phyloP scores from a whole-genome alignment of 1,284 basidiomycete species.

The Malassezia furfur region DNA sequence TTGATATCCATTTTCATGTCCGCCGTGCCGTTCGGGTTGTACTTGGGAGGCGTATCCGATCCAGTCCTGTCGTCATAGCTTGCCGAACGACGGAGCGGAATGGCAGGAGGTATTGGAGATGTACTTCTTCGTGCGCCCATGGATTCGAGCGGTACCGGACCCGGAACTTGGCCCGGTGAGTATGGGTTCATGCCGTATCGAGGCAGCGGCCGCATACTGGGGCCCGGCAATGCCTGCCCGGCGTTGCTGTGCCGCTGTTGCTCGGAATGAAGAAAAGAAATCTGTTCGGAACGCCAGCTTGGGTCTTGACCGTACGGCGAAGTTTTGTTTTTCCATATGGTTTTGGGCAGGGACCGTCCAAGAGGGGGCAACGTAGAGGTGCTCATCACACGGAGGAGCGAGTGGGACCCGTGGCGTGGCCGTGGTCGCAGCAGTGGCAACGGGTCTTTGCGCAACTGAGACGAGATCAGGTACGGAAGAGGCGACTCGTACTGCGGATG shows the following conservation, averaged over 20 bases:
- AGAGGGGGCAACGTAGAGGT: not conserved
- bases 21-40: not conserved
- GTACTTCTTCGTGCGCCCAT: not conserved
- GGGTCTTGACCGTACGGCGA: constrained; percentile 7
- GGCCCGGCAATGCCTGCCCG: not conserved
- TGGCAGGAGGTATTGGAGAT: not conserved
- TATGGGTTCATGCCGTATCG: not conserved
- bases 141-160: not conserved
- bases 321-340: not conserved
- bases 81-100: not conserved
- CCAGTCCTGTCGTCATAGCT: not conserved
- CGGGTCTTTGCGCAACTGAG: constrained; percentile 2
- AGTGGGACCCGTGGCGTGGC: not conserved
- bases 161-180: not conserved
- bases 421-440: not conserved
- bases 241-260: not conserved
- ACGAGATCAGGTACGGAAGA: constrained; percentile 13
- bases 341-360: not conserved
- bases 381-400: not conserved
- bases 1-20: not conserved
- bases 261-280: constrained; percentile 9
- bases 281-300: constrained; percentile 8
- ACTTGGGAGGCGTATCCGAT: not conserved
- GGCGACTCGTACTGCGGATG: constrained; percentile 11
- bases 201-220: not conserved